phyloP scores from a whole-genome alignment of 192 early-diverging fungal species.

The Pilobolus umbonatus region DNA sequence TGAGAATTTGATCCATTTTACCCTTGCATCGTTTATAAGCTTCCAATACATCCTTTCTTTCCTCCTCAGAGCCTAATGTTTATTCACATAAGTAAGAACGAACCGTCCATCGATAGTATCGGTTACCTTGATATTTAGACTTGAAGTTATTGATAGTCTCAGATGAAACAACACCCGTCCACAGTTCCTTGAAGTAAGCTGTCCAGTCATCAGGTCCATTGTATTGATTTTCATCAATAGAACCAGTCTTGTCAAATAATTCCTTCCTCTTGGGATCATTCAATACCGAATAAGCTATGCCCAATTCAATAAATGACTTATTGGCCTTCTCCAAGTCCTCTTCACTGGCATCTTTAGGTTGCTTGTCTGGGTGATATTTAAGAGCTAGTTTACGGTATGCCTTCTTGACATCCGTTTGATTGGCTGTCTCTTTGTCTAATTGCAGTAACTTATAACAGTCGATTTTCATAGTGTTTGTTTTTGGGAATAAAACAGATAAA shows the following conservation, averaged over 20 bases:
- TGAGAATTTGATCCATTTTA: conserved; percentile 66
- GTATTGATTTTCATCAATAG: conserved; percentile 32
- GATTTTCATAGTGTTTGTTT: not conserved
- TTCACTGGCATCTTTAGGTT: conserved; percentile 58
- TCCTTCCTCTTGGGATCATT: conserved; percentile 58
- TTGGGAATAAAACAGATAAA: too few relatives aligned
- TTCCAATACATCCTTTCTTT: conserved; percentile 61
- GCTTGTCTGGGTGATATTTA: conserved; percentile 80
- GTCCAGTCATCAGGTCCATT: conserved; percentile 65
- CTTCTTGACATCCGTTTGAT: conserved; percentile 75
- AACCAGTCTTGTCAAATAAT: conserved; percentile 75
- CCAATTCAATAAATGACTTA: conserved; percentile 67
- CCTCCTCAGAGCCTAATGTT: conserved; percentile 63
- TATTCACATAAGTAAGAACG: not conserved
- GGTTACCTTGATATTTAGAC: conserved; percentile 60
- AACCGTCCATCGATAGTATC: not conserved
- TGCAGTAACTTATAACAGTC: conserved; percentile 20
- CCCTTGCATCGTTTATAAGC: conserved; percentile 64
- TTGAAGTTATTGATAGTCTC: conserved; percentile 72
- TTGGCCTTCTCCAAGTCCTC: conserved; percentile 59
- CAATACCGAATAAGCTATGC: conserved; percentile 71
- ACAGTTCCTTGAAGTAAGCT: conserved; percentile 77
- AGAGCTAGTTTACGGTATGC: conserved; percentile 90
- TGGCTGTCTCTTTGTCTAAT: conserved; percentile 39
- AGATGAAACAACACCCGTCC: conserved; percentile 64